A percentile compares a stretch with the other conserved stretches of the same genome.
Evolutionary conservation across 148 eudicot genomes (phyloP).

Genomic region (Camellia granthamiana): DNA sequence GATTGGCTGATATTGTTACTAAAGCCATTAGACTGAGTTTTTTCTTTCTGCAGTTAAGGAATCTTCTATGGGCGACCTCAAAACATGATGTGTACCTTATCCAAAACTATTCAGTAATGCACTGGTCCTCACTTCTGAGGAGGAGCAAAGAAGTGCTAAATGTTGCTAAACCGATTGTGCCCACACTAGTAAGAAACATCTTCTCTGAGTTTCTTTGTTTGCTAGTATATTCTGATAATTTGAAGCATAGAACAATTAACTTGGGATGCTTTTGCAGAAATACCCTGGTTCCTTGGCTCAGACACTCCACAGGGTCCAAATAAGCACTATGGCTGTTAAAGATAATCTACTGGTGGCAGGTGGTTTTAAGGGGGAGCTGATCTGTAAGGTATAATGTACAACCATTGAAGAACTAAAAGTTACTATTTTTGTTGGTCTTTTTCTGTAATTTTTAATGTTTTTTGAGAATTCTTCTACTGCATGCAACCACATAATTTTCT

Average conservation of each 20-base stretch:
- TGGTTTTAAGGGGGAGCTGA: conserved; percentile 82
- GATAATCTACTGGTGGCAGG: conserved; percentile 73
- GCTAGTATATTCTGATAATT: neutral
- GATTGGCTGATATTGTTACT: neutral
- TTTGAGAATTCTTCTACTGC: neutral
- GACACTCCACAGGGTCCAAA: conserved; percentile 62
- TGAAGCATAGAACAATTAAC: neutral
- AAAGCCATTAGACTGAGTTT: neutral
- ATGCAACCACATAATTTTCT: neutral
- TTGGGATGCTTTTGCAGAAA: conserved; percentile 32
- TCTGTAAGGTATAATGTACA: conserved; percentile 55
- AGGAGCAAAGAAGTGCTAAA: conserved; percentile 67
- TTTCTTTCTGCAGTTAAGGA: conserved; percentile 51
- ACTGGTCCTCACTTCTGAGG: conserved; percentile 68
- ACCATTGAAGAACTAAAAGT: neutral
- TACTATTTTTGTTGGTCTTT: neutral
- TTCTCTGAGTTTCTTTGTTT: neutral
- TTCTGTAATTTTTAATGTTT: neutral
- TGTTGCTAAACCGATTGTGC: conserved; percentile 60
- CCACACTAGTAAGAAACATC: conserved; percentile 42
- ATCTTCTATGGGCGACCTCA: conserved; percentile 78
- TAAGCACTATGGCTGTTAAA: conserved; percentile 76
- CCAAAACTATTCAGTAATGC: conserved; percentile 79
- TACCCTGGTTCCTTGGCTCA: conserved; percentile 48
- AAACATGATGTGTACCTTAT: conserved; percentile 79